phyloP scores from a whole-genome alignment of 306 rosid species.

The Dalbergia oliveri region DNA sequence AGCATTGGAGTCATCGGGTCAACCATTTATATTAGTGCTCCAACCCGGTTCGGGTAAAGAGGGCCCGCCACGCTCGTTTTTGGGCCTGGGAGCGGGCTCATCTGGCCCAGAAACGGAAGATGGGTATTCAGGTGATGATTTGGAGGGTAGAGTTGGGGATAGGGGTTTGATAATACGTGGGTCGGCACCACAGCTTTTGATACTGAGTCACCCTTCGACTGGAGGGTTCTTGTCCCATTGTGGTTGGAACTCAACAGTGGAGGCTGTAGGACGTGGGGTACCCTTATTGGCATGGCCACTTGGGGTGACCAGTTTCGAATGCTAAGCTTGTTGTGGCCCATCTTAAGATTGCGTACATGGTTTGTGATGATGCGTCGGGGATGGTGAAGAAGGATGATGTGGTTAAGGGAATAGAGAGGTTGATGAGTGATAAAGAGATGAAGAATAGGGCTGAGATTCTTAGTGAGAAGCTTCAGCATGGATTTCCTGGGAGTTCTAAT shows the following conservation, averaged over 20 bases:
- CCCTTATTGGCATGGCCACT: constrained; percentile 79
- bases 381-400: constrained; percentile 53
- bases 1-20: constrained; percentile 54
- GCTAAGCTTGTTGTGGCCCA: constrained; percentile 60
- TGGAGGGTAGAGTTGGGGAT: constrained; percentile 50
- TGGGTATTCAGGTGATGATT: constrained; percentile 58
- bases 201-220: constrained; percentile 75
- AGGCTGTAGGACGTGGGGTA: constrained; percentile 68
- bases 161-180: constrained; percentile 74
- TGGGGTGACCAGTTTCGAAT: constrained; percentile 67
- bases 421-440: constrained; percentile 56
- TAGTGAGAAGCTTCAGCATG: constrained; percentile 51
- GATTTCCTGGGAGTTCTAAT: constrained; percentile 59
- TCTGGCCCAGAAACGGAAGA: constrained; percentile 12
- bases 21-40: constrained; percentile 68
- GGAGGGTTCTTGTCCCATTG: constrained; percentile 79
- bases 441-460: constrained; percentile 46
- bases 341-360: constrained; percentile 59
- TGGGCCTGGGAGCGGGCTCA: neutral
- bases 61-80: constrained; percentile 15
- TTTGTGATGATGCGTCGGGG: constrained; percentile 46
- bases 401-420: constrained; percentile 53
- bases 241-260: constrained; percentile 80
- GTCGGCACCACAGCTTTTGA: constrained; percentile 82
- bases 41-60: constrained; percentile 56